phyloP scores from a whole-genome alignment of 306 rosid species.

The Adenanthera pavonina region DNA sequence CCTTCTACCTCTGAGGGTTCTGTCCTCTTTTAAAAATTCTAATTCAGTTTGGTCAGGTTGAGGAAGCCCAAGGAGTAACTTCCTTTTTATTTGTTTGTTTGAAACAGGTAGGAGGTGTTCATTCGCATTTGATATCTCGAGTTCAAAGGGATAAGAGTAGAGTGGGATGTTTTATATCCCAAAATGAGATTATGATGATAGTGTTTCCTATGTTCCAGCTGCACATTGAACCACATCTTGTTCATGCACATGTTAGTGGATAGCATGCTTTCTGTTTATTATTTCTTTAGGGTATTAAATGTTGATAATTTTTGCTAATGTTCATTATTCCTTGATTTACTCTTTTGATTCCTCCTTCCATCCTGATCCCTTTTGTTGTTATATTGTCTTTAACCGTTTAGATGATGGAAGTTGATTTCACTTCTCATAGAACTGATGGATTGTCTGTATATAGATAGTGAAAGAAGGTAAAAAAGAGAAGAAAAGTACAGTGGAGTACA shows the following conservation, averaged over 20 bases:
- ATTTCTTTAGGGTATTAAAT: conserved; percentile 17
- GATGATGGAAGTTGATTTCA: conserved; percentile 26
- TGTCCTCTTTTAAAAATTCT: conserved; percentile 34
- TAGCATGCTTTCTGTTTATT: neutral
- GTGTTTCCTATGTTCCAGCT: conserved; percentile 99
- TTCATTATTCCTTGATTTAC: neutral
- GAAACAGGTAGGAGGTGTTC: conserved; percentile 98
- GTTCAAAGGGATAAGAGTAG: conserved; percentile 98
- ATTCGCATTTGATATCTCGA: conserved; percentile 96
- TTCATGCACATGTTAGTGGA: conserved; percentile 93
- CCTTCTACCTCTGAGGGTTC: conserved; percentile 28
- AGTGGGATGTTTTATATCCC: conserved; percentile 90
- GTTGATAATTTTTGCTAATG: conserved; percentile 37
- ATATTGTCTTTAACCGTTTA: conserved; percentile 26
- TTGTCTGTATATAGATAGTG: neutral
- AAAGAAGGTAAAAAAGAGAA: no score
- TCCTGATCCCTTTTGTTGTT: conserved; percentile 30
- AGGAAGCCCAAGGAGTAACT: conserved; percentile 33
- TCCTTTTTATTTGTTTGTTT: conserved; percentile 32
- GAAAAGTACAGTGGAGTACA: no score
- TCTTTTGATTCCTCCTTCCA: conserved; percentile 11
- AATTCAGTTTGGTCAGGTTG: conserved; percentile 22
- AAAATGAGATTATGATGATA: conserved; percentile 94
- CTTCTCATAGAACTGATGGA: conserved; percentile 31
- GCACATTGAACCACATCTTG: conserved; percentile 98